Percentiles rank a stretch among this genome's conserved stretches.
These are phyloP conservation scores for Mycosarcoma mackinlayi DNA, from an alignment of 1,284 basidiomycete genomes.

Conservation along the genomic window DNA sequence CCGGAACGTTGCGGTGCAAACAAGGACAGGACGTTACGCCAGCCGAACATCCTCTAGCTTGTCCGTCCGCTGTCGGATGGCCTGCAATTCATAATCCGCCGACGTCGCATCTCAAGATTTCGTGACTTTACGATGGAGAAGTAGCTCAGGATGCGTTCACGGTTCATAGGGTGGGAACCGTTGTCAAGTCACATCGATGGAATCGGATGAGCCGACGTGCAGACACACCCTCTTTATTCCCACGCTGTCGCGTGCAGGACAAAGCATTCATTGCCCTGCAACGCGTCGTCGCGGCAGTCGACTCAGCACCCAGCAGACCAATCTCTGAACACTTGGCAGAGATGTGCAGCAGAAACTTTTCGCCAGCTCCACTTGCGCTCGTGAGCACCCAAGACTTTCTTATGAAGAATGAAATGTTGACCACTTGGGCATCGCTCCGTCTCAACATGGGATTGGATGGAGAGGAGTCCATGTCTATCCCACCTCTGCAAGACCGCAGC, in stretches of 20 bases:
- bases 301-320: not conserved
- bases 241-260: not conserved
- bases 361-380: not conserved
- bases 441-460: not conserved
- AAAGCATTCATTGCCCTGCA: not conserved
- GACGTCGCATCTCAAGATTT: no score
- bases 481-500: not conserved
- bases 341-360: not conserved
- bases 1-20: no score
- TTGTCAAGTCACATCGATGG: slow-evolving; percentile 2
- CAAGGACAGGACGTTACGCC: no score
- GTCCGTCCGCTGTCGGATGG: no score
- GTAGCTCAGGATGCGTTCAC: no score
- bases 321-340: no score
- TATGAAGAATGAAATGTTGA: no score
- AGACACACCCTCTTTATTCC: slow-evolving; percentile 5
- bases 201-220: slow-evolving; percentile 10
- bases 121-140: slow-evolving; percentile 5
- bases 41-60: no score
- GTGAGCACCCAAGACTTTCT: no score
- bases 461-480: not conserved
- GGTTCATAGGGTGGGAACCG: not conserved
- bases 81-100: slow-evolving; percentile 7
- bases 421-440: no score
- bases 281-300: not conserved